phyloP scores from a whole-genome alignment of 768 basidiomycete species.

The Holtermannia corniformis region DNA sequence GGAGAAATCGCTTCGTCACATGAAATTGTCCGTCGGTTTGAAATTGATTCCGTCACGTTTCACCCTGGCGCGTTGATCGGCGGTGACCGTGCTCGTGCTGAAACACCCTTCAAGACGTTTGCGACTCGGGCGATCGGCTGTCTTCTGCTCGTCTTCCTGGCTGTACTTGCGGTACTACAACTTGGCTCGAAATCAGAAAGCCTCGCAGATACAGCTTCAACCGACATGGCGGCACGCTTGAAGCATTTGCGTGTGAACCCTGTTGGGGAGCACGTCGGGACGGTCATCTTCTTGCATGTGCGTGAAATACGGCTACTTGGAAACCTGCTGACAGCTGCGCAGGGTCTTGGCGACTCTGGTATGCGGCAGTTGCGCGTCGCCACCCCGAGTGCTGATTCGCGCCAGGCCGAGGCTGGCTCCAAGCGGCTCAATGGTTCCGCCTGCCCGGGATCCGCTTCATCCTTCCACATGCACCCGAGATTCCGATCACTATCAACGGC shows the following conservation, averaged over 20 bases:
- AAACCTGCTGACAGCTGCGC: neutral
- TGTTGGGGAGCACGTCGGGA: constrained; percentile 57
- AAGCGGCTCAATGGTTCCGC: constrained; percentile 54
- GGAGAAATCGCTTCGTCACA: no score
- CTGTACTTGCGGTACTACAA: no score
- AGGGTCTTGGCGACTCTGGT: constrained; percentile 28
- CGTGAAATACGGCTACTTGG: constrained; percentile 32
- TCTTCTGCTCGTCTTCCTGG: no score
- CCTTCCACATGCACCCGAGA: constrained; percentile 64
- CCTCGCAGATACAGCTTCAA: no score
- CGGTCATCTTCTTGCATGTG: constrained; percentile 84
- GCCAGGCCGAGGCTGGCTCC: constrained; percentile 64
- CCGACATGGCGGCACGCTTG: constrained; percentile 16
- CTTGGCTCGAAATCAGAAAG: no score
- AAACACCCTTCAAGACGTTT: no score
- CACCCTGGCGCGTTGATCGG: no score
- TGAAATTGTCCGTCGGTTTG: no score
- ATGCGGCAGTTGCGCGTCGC: constrained; percentile 5
- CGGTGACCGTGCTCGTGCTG: no score
- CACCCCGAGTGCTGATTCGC: no score
- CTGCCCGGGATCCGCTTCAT: constrained; percentile 81
- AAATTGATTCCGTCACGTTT: no score
- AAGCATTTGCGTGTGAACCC: constrained; percentile 34
- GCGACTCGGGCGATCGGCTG: no score
- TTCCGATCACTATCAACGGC: constrained; percentile 63